Percentiles rank a stretch among this genome's conserved stretches.
Conservation (phyloP, 306 rosid genomes). For the Glycine soja region DNA sequence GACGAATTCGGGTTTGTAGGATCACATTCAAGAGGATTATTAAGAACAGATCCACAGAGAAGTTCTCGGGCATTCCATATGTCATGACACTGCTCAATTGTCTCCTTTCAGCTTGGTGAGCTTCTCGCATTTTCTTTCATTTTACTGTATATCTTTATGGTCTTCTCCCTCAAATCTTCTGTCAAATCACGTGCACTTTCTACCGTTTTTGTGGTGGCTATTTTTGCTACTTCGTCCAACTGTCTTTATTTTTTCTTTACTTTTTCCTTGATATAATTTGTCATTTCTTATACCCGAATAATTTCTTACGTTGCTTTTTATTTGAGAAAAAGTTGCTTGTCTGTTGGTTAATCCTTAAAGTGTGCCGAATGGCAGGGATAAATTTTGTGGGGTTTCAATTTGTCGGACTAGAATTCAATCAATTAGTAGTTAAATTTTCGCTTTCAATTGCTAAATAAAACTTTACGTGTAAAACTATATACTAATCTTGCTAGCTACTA, state of each 20-base stretch:
- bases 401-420: slow-evolving; percentile 9
- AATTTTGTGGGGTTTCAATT: background rate
- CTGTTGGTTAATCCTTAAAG: slow-evolving; percentile 17
- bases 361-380: background rate
- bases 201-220: slow-evolving; percentile 6
- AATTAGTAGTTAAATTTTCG: background rate
- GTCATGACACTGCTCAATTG: slow-evolving; percentile 87
- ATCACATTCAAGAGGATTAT: slow-evolving; percentile 87
- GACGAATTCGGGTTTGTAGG: slow-evolving; percentile 48
- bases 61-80: slow-evolving; percentile 92
- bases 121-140: slow-evolving; percentile 29
- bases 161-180: slow-evolving; percentile 18
- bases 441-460: background rate
- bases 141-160: background rate
- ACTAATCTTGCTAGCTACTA: background rate
- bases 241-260: background rate
- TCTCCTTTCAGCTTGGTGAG: slow-evolving; percentile 89
- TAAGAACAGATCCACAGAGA: slow-evolving; percentile 64
- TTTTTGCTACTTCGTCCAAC: background rate
- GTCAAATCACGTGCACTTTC: slow-evolving; percentile 38
- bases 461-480: slow-evolving; percentile 8
- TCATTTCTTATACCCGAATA: background rate
- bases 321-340: slow-evolving; percentile 10
- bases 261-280: background rate
- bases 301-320: background rate